Base-by-base conservation (phyloP, 331 rosid genomes). In the Arachis monticola region DNA sequence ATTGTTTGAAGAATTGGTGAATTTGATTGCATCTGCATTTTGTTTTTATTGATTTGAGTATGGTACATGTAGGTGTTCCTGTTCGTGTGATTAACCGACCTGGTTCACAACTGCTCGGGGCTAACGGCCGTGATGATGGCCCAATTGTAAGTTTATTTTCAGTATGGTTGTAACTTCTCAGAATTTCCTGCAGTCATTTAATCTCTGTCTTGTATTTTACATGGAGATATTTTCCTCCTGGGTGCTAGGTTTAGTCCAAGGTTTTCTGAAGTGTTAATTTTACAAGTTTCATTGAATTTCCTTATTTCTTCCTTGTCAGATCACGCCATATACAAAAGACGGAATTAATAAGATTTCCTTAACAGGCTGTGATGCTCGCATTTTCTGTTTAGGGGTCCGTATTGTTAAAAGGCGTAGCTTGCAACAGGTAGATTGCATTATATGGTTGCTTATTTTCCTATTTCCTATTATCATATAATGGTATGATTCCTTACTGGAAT, bases 51-150 rank as follows among this genome's bases (percentile, higher is more conserved):
- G 50, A 51, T 58, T 74, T 74, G 75, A 48, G 64, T 60, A n/a
- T 64, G 58, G 42, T 4, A 67, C 69, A 48, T 64, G 32, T 76
- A 95, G 99, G 96, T 73, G 55, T 86, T 78, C 42, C 91, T 81
- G 97, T 95, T 52, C 99, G 99, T 79, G 93, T 96, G 31, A 89
- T 92, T 57, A 89, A 84, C 80, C 86, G 99, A 83, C 99, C 98
- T 30, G 97, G 96, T 52, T 78, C 98, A 1, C 99, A 95, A 72
- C 74, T 90, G 79, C 96, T 95, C 63, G 99, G 99, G 71, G 91
- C 90, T 63, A 92, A 89, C 80, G 99, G 99, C 52, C 99, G 99
- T 51, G 99, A 95, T 78, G 91, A 92, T 80, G 99, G 99, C 58
- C 88, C 96, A 57, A 81, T 82, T 83, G 99, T 95, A 87, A 92